Conservation (phyloP, 2,329 filamentous ascomycete genomes). For the Cladophialophora chaetospira region DNA sequence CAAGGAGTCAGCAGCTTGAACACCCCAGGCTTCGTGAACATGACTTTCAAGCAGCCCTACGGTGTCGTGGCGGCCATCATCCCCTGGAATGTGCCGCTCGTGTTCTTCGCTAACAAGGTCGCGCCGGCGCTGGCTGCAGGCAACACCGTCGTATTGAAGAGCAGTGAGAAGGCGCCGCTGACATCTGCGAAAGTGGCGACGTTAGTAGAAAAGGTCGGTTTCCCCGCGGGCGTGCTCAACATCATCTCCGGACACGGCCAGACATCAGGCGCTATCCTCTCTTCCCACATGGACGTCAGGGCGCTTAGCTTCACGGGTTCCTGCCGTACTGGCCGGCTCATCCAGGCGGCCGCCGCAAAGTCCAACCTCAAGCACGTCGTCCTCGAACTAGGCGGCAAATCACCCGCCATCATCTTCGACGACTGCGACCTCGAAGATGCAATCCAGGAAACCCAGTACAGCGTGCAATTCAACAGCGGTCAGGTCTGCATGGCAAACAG, state of each 20-base stretch:
- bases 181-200: constrained; percentile 56
- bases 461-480: constrained; percentile 60
- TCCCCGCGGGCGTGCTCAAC: constrained; percentile 76
- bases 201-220: constrained; percentile 71
- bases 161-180: constrained; percentile 33
- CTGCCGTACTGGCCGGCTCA: constrained; percentile 69
- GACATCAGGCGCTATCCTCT: constrained; percentile 68
- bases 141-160: constrained; percentile 37
- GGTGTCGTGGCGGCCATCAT: constrained; percentile 53
- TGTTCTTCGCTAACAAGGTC: constrained; percentile 47
- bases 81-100: constrained; percentile 58
- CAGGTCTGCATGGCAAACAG: constrained; percentile 60
- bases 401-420: constrained; percentile 58
- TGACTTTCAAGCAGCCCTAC: constrained; percentile 29
- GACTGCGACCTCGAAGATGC: constrained; percentile 61
- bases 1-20: constrained; percentile 28
- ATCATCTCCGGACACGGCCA: constrained; percentile 71
- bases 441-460: constrained; percentile 46
- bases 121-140: constrained; percentile 44
- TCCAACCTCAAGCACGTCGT: constrained; percentile 64
- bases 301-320: constrained; percentile 80
- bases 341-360: constrained; percentile 71
- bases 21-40: constrained; percentile 27
- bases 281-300: constrained; percentile 67
- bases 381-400: constrained; percentile 63